Conservation (phyloP, 495 filamentous ascomycete species). For the Usnea hakonensis region DNA sequence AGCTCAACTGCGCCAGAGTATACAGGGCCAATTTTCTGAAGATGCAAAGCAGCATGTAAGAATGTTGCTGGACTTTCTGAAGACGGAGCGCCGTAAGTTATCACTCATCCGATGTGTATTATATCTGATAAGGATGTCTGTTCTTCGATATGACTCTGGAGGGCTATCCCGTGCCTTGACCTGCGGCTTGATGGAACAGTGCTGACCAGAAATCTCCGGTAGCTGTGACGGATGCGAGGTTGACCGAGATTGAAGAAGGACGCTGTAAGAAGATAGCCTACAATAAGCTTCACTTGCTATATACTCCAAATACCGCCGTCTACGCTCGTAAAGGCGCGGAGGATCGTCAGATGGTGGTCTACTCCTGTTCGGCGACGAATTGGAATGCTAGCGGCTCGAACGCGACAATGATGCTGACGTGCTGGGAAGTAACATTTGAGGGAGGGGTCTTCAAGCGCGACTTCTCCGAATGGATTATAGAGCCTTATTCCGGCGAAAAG, state of each 20-base stretch:
- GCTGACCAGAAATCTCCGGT: background rate
- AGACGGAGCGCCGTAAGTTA: constrained; percentile 8
- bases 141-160: background rate
- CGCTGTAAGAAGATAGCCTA: constrained; percentile 14
- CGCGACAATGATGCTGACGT: constrained; percentile 11
- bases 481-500: constrained; percentile 18
- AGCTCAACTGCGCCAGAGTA: constrained; percentile 6
- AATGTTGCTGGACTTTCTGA: constrained; percentile 16
- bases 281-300: constrained; percentile 12
- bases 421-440: constrained; percentile 17
- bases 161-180: background rate
- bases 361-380: constrained; percentile 6
- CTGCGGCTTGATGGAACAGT: background rate
- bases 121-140: background rate
- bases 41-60: constrained; percentile 16
- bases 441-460: constrained; percentile 16
- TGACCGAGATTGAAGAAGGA: constrained; percentile 20
- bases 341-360: constrained; percentile 16
- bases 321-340: constrained; percentile 15
- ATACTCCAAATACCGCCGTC: constrained; percentile 15
- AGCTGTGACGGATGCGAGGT: constrained; percentile 3
- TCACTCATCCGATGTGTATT: too few relatives aligned
- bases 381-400: constrained; percentile 9
- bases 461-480: constrained; percentile 14
- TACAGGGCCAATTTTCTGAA: constrained; percentile 9